Base-by-base conservation (phyloP, 306 rosid species). In the Luffa aegyptiaca region DNA sequence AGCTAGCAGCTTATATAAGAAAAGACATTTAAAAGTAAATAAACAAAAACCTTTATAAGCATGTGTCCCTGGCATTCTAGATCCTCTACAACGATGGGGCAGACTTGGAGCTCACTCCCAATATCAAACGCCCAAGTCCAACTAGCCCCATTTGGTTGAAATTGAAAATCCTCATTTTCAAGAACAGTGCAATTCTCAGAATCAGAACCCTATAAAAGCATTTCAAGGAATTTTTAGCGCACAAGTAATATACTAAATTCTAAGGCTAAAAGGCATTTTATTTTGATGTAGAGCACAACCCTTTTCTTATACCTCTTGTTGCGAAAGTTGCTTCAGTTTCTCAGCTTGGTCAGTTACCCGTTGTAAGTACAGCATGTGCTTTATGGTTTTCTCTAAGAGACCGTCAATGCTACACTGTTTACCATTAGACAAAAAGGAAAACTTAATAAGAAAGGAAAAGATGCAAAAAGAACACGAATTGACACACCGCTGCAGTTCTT, bases 371-470 rank as follows among this genome's bases (percentile, higher is more conserved):
- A 83, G 79, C 95, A 95, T 87, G 84, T 92, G 98, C 81, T 90
- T 91, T 78, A 92, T 63, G 53, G 97, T 88, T 73, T 83, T 88
- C 76, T 95, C 97, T 84, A 95, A 84, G 51, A 95, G 98, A 69
- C 87, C 91, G 65, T 92, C 97, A 78, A 95, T 91, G 92, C 97
- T 95, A 88, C 93, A 90, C 98, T 95, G 97, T 72, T 78, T 56
- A 64, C 77, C 76, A 39, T 79, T 71, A 48, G 39, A 66, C 57
- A 58, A 81, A 64, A 58, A 20, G 2, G 16, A 21, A 31, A 80
- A 49, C 35, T 53, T n/a, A 12, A 2, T 13, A 8, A 75, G 75
- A 71, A 83, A 44, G 18, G 52, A 14, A 58, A 56, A 70, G 51
- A 48, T 18, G 39, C 41, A 17, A 61, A 42, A 11, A 8, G 10